Percentiles rank a stretch among this genome's conserved stretches.
Evolutionary conservation across 805 yeast genomes (phyloP).

Genomic region (Barnettozyma sp.): DNA sequence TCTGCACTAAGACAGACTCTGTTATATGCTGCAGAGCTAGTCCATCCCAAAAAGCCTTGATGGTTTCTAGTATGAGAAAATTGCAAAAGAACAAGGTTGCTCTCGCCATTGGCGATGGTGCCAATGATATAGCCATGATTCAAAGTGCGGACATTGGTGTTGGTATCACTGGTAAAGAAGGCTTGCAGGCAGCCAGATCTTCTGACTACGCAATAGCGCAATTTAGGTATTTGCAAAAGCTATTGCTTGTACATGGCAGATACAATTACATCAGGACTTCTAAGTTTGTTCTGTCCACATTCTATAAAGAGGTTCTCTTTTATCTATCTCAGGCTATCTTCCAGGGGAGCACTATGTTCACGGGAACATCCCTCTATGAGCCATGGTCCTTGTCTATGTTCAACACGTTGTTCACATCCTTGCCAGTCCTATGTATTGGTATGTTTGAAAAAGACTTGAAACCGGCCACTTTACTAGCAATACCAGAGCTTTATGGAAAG

Average conservation of each 20-base stretch:
- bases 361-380: slow-evolving; percentile 91
- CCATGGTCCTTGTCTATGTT: slow-evolving; percentile 97
- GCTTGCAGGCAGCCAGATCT: slow-evolving; percentile 91
- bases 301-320: slow-evolving; percentile 88
- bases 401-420: slow-evolving; percentile 89
- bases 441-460: slow-evolving; percentile 87
- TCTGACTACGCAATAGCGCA: slow-evolving; percentile 95
- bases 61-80: slow-evolving; percentile 79
- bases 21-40: slow-evolving; percentile 95
- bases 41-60: slow-evolving; percentile 90
- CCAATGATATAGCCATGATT: slow-evolving; percentile 98
- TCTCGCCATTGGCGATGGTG: slow-evolving; percentile 97
- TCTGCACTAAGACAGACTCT: slow-evolving; percentile 83
- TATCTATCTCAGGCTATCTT: slow-evolving; percentile 83
- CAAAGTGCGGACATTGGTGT: slow-evolving; percentile 97
- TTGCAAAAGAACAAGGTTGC: slow-evolving; percentile 67
- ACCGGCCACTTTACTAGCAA: slow-evolving; percentile 82
- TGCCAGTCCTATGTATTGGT: slow-evolving; percentile 90
- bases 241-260: slow-evolving; percentile 89
- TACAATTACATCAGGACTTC: slow-evolving; percentile 91
- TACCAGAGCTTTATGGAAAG: slow-evolving; percentile 79
- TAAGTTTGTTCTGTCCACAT: slow-evolving; percentile 87
- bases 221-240: slow-evolving; percentile 74
- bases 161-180: slow-evolving; percentile 96
- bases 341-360: slow-evolving; percentile 80